Evolutionary conservation across 129 eudicot genomes (phyloP).

Genomic region (Heracleum sosnowskyi): DNA sequence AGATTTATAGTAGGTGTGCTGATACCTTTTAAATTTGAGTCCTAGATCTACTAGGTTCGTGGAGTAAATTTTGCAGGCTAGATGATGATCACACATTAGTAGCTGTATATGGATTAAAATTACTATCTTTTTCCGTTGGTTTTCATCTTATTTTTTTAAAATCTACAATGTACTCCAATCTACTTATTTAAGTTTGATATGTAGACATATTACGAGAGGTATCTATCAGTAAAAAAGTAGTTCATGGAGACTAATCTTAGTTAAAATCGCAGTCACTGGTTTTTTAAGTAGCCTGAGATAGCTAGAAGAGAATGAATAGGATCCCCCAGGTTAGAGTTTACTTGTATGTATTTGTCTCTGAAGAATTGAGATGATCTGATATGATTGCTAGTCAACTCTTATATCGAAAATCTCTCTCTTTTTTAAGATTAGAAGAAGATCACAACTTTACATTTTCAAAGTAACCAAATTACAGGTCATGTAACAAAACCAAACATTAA

Average conservation of each 20-base stretch:
- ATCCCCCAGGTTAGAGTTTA: neutral
- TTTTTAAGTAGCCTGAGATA: neutral
- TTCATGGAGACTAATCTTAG: neutral
- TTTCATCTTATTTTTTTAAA: too few species aligned
- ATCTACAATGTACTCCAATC: neutral
- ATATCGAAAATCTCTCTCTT: neutral
- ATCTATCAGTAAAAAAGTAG: neutral
- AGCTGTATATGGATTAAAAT: neutral
- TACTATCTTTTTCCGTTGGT: neutral
- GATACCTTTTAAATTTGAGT: neutral
- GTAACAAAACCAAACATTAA: conserved; percentile 6
- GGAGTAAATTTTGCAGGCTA: conserved; percentile 3
- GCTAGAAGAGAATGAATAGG: neutral
- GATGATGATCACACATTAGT: neutral
- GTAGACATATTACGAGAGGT: neutral
- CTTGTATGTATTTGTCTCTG: neutral
- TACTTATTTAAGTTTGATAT: neutral
- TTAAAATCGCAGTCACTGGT: neutral
- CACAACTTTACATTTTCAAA: neutral
- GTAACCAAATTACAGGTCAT: neutral
- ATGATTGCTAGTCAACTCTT: neutral
- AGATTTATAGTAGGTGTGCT: neutral
- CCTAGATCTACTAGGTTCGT: neutral
- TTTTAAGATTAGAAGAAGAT: neutral
- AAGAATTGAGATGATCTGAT: neutral